Evolutionary conservation across 805 yeast genomes (phyloP), one percentile per base, ranked within the genome.

Genomic region (Saccharomycopsis javanensis): DNA sequence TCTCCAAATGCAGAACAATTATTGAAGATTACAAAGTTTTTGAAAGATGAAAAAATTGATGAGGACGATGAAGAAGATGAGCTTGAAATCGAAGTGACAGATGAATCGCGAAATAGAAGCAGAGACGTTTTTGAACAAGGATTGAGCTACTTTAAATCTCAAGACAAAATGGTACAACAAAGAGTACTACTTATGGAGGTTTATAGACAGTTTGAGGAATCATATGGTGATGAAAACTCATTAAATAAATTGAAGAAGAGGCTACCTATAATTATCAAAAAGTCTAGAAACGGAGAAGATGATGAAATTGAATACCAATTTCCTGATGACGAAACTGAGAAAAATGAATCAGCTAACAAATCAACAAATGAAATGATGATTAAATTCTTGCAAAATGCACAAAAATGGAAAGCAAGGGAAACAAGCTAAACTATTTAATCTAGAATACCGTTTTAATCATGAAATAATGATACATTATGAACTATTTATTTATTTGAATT

Each of bases 321-420:
- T 64, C 88, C 91, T 0, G 87, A 84, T 50, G 87, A 83, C 62
- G 75, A 74, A 61, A 64, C 74, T 54, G 90, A 82, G 57, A 85
- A 81, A 66, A 69, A 78, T 4, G 88, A 86, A 63, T 88, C 91
- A 0, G 87, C 84, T 51, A 87, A 83, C 62, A 75, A 72, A 51
- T 55, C 62, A 62, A 48, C 20, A 57, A 63, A 65, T 3, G 62
- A 63, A 28, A 62, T 61, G 11, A 62, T 68, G 59, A 63, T 69
- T 15, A 56, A 56, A 33, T 56, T 59, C 34, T 51, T 59, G 30
- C 54, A 42, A 18, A 56, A 54, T 27, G 61, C 59, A 15, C 53
- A 56, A 51, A 56, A 54, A 35, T 59, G 61, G 61, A 59, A 59
- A 28, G 23, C 48, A 20, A 28, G 48, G 8, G 28, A 11, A 20